Evolutionary conservation across 352 stramenopile genomes (phyloP).

Genomic region (Pythium dissotocum): DNA sequence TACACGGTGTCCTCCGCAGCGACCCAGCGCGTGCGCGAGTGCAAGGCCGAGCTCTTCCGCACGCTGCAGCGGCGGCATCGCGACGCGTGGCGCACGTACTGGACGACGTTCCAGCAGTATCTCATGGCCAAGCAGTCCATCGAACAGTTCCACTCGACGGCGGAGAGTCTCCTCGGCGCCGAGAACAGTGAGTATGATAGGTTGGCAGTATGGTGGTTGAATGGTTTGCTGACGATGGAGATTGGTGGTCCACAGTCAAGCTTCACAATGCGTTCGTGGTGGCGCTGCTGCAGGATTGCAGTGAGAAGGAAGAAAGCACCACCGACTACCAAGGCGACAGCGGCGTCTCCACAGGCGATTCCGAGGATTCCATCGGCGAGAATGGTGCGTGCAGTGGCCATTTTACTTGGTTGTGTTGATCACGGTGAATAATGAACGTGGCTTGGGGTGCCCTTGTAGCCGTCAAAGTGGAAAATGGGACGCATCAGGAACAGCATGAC

Average conservation of each 20-base stretch:
- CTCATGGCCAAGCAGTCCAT: conserved; percentile 50
- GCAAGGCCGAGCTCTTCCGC: conserved; percentile 71
- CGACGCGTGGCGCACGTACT: conserved; percentile 60
- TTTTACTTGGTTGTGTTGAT: not conserved
- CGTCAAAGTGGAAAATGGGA: conserved; percentile 23
- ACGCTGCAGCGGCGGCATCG: conserved; percentile 48
- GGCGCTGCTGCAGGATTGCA: conserved; percentile 47
- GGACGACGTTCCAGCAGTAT: conserved; percentile 59
- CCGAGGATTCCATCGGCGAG: conserved; percentile 28
- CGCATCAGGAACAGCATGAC: conserved; percentile 12
- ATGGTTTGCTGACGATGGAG: not conserved
- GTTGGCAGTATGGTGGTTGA: not conserved
- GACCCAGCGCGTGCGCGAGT: conserved; percentile 38
- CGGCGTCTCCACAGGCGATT: conserved; percentile 6
- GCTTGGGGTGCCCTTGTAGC: not conserved
- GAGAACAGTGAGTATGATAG: conserved; percentile 44
- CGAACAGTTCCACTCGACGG: conserved; percentile 55
- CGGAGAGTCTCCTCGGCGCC: conserved; percentile 42
- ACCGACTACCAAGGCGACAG: conserved; percentile 14
- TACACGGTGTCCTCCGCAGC: not conserved
- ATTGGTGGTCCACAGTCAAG: conserved; percentile 26
- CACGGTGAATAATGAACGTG: not conserved
- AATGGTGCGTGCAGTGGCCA: conserved; percentile 29
- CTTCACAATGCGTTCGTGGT: conserved; percentile 67
- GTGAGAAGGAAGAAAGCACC: conserved; percentile 1